Percentiles rank a stretch among this genome's conserved stretches.
Evolutionary conservation across 345 rosid species (phyloP).

Genomic region (Arabidopsis arenosa): DNA sequence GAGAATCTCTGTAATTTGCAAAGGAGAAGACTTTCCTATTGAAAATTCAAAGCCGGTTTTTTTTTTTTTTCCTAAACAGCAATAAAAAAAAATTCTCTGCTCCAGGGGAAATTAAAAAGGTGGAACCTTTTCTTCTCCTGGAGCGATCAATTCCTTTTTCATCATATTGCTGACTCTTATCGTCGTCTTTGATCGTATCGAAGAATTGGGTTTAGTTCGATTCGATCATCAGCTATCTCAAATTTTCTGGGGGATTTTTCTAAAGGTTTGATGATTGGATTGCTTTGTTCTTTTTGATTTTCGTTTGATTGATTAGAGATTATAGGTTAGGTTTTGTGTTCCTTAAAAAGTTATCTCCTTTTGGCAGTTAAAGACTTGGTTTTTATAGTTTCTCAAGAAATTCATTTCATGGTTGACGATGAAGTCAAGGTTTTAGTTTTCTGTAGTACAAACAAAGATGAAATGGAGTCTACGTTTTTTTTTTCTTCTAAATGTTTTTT

Average conservation of each 20-base stretch:
- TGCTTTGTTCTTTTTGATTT: slow-evolving; percentile 18
- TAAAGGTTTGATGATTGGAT: slow-evolving; percentile 28
- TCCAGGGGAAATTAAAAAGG: slow-evolving; percentile 36
- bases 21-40: slow-evolving; percentile 12
- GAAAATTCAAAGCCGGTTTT: slow-evolving; percentile 28
- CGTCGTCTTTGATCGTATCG: slow-evolving; percentile 28
- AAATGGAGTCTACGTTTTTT: background rate
- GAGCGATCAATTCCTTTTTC: slow-evolving; percentile 30
- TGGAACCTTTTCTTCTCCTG: slow-evolving; percentile 31
- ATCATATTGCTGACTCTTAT: slow-evolving; percentile 22
- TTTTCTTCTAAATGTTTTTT: background rate
- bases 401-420: slow-evolving; percentile 23
- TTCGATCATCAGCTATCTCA: slow-evolving; percentile 7
- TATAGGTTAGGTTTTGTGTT: slow-evolving; percentile 27
- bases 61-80: background rate
- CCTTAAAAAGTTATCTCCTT: background rate
- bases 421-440: slow-evolving; percentile 1
- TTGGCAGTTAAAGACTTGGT: background rate
- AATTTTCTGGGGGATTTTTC: background rate
- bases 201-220: slow-evolving; percentile 32
- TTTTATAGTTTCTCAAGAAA: background rate
- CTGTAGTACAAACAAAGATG: background rate
- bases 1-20: slow-evolving; percentile 14
- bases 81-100: background rate
- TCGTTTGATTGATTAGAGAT: slow-evolving; percentile 8